Evolutionary conservation across 495 filamentous ascomycete genomes (phyloP), one percentile per base, ranked within the genome.

Genomic region (Barbatosphaeria neglecta): DNA sequence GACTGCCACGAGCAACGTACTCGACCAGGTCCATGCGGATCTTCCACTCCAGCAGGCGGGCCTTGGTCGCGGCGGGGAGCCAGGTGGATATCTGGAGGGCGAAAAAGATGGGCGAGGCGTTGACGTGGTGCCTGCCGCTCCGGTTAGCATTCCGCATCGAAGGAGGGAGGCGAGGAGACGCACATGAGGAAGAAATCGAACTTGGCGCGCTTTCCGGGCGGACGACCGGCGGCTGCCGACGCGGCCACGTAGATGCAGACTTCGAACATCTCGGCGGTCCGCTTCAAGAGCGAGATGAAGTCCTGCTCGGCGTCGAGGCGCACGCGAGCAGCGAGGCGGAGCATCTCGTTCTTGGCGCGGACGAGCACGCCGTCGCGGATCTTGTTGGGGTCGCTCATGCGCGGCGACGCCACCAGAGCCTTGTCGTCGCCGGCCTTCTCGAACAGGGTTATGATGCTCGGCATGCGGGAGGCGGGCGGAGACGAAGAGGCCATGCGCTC

Each of bases 171-270:
- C 39, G n/a, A 25, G 17, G 18, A 31, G 18, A 58, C 66, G 62
- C 48, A 70, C 65, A 94, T 83, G 58, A 79, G 74, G 66, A 83
- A 92, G 60, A 96, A 96, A 51, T 95, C 90, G 51, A 87, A 70
- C 55, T 81, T 87, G 49, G 80, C 61, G 16, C 67, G 46, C 53
- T 90, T 84, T 11, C 27, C 9, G 4, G 70, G 67, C 1, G 77
- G 78, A 31, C 76, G 64, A 50, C 84, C 72, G 1, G 87, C 76
- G 9, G 71, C 68, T 2, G 73, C 67, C 3, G 66, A 59, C 2
- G 82, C 82, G 46, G n/a, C n/a, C n/a, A 77, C 80, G 56, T 81
- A 87, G 1, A 78, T 70, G 59, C 69, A 60, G 0, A 74, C 69
- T 52, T 88, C 79, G 18, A 80, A 82, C 80, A 93, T 89, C 68